These are phyloP conservation scores for Tolypocladium album DNA, from an alignment of 2,329 filamentous ascomycete genomes.

Conservation along the genomic window DNA sequence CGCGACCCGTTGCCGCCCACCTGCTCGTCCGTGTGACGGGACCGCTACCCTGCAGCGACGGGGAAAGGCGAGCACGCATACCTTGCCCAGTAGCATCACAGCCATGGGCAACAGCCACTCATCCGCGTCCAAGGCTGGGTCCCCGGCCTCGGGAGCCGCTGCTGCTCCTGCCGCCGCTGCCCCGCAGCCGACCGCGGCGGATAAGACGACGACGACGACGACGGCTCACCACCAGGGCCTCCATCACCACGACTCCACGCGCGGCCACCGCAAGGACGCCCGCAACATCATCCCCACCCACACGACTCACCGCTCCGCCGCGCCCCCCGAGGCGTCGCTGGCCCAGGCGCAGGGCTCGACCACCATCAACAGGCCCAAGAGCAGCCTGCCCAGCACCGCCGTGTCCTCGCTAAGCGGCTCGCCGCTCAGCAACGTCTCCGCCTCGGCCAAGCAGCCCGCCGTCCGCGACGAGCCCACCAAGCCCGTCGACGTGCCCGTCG, in stretches of 20 bases:
- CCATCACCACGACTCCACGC: constrained; percentile 15
- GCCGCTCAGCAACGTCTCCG: constrained; percentile 27
- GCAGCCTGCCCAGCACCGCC: constrained; percentile 36
- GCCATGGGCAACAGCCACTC: constrained; percentile 28
- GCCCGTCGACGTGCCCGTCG: constrained; percentile 46
- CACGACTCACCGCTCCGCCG: constrained; percentile 42
- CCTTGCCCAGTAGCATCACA: neutral
- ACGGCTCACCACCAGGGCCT: constrained; percentile 3
- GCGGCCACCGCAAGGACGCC: constrained; percentile 22
- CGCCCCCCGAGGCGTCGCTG: constrained; percentile 51
- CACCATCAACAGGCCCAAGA: constrained; percentile 33
- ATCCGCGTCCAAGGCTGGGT: constrained; percentile 24
- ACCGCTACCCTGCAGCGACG: neutral
- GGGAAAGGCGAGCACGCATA: neutral
- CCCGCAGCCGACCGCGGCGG: constrained; percentile 11
- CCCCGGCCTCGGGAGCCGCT: constrained; percentile 13
- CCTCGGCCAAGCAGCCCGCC: constrained; percentile 14
- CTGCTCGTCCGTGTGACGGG: neutral
- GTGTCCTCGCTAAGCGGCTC: constrained; percentile 38
- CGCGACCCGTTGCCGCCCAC: neutral
- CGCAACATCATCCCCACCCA: constrained; percentile 45
- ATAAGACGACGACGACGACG: constrained; percentile 6
- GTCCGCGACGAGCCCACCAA: constrained; percentile 33
- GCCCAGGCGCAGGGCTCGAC: constrained; percentile 50
- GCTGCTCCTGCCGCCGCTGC: constrained; percentile 4